phyloP scores from a whole-genome alignment of 805 yeast species.

The Diddensiella caesifluorescens region DNA sequence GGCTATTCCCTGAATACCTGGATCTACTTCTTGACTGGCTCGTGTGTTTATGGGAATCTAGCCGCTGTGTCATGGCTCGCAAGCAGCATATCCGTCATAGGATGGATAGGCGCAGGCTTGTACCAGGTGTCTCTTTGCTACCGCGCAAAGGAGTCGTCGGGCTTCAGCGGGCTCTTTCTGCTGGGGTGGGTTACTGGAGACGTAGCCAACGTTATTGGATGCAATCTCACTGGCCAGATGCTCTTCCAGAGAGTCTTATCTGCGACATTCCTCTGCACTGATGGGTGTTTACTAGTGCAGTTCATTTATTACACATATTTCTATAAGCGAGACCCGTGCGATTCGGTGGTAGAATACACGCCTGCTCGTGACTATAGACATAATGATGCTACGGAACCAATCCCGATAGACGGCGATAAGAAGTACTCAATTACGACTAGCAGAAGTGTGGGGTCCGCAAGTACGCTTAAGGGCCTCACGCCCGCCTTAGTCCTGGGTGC shows the following conservation, averaged over 20 bases:
- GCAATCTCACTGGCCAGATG: conserved; percentile 30
- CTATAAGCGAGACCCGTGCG: background rate
- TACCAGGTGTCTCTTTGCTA: conserved; percentile 28
- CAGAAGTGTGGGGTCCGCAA: conserved; percentile 1
- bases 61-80: conserved; percentile 20
- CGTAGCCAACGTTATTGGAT: conserved; percentile 29
- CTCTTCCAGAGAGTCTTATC: conserved; percentile 29
- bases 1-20: conserved; percentile 10
- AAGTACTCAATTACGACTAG: background rate
- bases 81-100: conserved; percentile 24
- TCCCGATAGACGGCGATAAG: background rate
- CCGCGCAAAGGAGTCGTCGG: conserved; percentile 25
- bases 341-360: background rate
- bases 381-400: background rate
- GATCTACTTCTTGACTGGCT: conserved; percentile 14
- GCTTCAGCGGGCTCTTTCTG: conserved; percentile 28
- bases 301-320: conserved; percentile 22
- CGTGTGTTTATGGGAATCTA: conserved; percentile 13
- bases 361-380: too few species aligned
- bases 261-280: conserved; percentile 22
- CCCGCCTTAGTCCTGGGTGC: conserved; percentile 9
- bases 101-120: conserved; percentile 29
- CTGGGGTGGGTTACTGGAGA: conserved; percentile 31
- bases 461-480: conserved; percentile 3
- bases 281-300: conserved; percentile 24